Evolutionary conservation across 2,329 filamentous ascomycete species (phyloP).

Genomic region (Beauveria sp.): DNA sequence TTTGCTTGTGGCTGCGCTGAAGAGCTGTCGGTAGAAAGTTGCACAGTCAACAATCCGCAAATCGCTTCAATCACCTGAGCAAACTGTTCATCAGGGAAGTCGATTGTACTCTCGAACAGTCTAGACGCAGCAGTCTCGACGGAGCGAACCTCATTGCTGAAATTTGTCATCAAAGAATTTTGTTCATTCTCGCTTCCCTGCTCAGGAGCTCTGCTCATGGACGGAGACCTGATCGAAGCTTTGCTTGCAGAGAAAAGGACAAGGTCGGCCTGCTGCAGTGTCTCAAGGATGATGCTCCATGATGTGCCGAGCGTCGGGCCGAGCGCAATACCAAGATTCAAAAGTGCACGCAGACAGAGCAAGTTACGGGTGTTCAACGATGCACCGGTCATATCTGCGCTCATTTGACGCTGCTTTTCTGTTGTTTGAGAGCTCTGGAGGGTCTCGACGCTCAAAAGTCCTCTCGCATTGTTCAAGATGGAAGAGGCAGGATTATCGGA

Average conservation of each 20-base stretch:
- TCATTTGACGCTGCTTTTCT: conserved; percentile 53
- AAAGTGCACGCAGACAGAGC: conserved; percentile 76
- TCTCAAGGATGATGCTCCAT: conserved; percentile 89
- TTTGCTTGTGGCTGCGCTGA: conserved; percentile 14
- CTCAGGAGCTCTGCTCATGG: conserved; percentile 39
- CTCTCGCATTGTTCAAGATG: conserved; percentile 63
- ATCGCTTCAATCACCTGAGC: conserved; percentile 68
- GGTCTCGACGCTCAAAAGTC: conserved; percentile 66
- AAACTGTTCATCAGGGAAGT: conserved; percentile 81
- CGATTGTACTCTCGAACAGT: conserved; percentile 83
- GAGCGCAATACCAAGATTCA: conserved; percentile 93
- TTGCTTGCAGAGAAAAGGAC: conserved; percentile 63
- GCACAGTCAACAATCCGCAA: conserved; percentile 56
- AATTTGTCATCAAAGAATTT: conserved; percentile 50
- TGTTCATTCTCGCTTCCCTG: conserved; percentile 44
- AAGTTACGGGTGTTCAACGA: conserved; percentile 82
- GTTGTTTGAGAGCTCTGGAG: conserved; percentile 48
- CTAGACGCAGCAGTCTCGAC: conserved; percentile 82
- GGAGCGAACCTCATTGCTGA: conserved; percentile 74
- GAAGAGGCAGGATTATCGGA: conserved; percentile 41
- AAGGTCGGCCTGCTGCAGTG: conserved; percentile 85
- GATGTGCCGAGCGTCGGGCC: conserved; percentile 78
- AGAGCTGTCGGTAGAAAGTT: conserved; percentile 16
- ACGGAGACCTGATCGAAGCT: conserved; percentile 42
- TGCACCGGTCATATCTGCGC: conserved; percentile 44